Evolutionary conservation across 805 yeast species (phyloP).

Genomic region (Zygoascus biomembranicola): DNA sequence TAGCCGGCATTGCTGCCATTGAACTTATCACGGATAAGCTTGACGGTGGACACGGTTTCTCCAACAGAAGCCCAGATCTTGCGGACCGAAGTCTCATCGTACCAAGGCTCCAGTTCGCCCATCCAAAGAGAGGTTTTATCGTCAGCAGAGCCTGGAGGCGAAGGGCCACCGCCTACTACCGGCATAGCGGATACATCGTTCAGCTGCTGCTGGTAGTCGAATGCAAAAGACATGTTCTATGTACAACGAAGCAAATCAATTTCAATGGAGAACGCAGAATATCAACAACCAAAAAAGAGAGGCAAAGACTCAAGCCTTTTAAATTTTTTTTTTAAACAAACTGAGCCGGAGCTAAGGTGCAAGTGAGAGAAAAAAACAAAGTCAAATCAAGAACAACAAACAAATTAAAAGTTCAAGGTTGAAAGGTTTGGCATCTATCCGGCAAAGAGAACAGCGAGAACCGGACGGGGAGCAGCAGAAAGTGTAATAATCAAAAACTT

Average conservation of each 20-base stretch:
- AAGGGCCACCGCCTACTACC: background rate
- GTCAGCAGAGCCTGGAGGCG: constrained; percentile 8
- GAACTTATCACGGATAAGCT: constrained; percentile 61
- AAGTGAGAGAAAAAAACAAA: too few species aligned
- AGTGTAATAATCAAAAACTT: too few species aligned
- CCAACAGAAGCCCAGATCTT: constrained; percentile 66
- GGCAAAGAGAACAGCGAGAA: too few species aligned
- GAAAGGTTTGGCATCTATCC: too few species aligned
- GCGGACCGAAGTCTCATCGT: constrained; percentile 65
- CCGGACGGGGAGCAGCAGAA: too few species aligned
- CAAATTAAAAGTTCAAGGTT: too few species aligned
- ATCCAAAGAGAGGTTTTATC: constrained; percentile 38
- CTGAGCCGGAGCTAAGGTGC: too few species aligned
- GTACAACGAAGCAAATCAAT: background rate
- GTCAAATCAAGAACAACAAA: too few species aligned
- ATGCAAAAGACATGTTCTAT: background rate
- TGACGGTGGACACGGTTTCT: constrained; percentile 49
- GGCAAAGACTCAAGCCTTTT: too few species aligned
- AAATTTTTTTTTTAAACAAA: too few species aligned
- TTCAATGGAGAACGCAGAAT: too few species aligned
- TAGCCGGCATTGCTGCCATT: constrained; percentile 50
- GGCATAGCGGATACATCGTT: background rate
- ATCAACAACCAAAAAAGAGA: too few species aligned
- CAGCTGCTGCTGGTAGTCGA: background rate
- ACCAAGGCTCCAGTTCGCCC: constrained; percentile 83